These are phyloP conservation scores for Penicillium palitans DNA, from an alignment of 2,329 filamentous ascomycete genomes.

Conservation along the genomic window DNA sequence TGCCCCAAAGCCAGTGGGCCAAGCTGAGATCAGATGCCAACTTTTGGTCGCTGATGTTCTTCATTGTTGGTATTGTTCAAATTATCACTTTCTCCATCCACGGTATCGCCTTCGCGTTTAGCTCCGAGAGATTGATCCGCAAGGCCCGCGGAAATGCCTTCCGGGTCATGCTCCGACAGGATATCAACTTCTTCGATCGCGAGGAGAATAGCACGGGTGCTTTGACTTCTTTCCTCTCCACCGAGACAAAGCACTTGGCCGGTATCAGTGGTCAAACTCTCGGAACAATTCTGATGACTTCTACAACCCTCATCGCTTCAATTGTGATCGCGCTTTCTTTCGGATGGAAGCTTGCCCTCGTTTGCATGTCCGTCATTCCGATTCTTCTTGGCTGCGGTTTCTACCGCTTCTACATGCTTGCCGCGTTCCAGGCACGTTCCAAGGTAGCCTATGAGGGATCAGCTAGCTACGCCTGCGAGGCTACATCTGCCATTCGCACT, in stretches of 20 bases:
- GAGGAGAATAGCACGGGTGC: constrained; percentile 88
- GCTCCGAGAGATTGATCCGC: constrained; percentile 82
- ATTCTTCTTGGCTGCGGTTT: constrained; percentile 79
- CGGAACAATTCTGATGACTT: constrained; percentile 78
- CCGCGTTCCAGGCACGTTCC: constrained; percentile 74
- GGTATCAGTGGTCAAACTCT: constrained; percentile 85
- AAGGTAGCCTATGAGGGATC: constrained; percentile 78
- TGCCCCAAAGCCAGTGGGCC: constrained; percentile 53
- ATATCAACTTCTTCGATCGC: constrained; percentile 86
- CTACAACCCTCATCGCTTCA: constrained; percentile 75
- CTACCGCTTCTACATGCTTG: constrained; percentile 81
- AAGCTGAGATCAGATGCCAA: constrained; percentile 69
- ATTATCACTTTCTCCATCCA: constrained; percentile 68
- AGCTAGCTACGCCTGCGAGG: constrained; percentile 87
- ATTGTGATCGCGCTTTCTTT: constrained; percentile 70
- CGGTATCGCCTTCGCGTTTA: constrained; percentile 75
- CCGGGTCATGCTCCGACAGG: constrained; percentile 83
- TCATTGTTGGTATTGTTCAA: constrained; percentile 75
- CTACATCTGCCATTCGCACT: constrained; percentile 89
- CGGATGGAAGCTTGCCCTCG: constrained; percentile 84
- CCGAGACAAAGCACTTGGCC: constrained; percentile 83
- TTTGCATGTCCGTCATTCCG: constrained; percentile 76
- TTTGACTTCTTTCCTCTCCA: constrained; percentile 83
- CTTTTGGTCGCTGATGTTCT: constrained; percentile 88
- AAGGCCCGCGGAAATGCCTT: constrained; percentile 81